A percentile compares a stretch with the other conserved stretches of the same genome.
These are phyloP conservation scores for Rutstroemia sp. DNA, from an alignment of 2,329 filamentous ascomycete genomes.

Conservation along the genomic window DNA sequence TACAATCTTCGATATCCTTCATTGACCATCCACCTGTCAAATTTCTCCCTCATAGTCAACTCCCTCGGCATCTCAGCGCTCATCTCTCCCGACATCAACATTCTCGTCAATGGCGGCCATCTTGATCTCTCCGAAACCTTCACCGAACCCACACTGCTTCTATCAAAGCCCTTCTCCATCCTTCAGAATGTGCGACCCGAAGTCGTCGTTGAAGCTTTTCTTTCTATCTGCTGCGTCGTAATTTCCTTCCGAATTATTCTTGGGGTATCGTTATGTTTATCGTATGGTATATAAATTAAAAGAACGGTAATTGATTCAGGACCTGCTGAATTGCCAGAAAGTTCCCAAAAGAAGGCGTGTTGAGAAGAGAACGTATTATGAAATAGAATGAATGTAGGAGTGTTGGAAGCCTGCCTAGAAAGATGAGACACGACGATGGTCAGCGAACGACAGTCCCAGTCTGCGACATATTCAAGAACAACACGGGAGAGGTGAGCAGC, in stretches of 20 bases:
- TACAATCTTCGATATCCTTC: conserved; percentile 77
- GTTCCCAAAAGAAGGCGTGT: conserved; percentile 18
- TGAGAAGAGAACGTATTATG: background rate
- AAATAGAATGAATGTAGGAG: conserved; percentile 5
- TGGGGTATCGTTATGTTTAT: conserved; percentile 7
- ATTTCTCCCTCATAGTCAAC: conserved; percentile 61
- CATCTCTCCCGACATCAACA: conserved; percentile 79
- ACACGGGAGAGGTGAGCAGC: background rate
- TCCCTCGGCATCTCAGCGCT: conserved; percentile 64
- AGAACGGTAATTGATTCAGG: conserved; percentile 27
- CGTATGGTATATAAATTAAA: conserved; percentile 17
- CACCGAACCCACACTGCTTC: conserved; percentile 28
- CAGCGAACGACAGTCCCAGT: background rate
- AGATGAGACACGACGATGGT: background rate
- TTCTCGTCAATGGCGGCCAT: conserved; percentile 76
- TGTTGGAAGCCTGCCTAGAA: conserved; percentile 5
- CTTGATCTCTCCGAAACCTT: conserved; percentile 62
- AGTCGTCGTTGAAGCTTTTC: conserved; percentile 19
- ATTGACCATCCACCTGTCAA: conserved; percentile 85
- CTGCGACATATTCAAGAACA: background rate
- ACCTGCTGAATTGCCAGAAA: conserved; percentile 30
- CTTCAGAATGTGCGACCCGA: conserved; percentile 18
- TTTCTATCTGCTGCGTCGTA: conserved; percentile 5
- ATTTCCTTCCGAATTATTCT: conserved; percentile 16
- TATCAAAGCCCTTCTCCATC: conserved; percentile 23